A percentile compares a stretch with the other conserved stretches of the same genome.
Conservation (phyloP, 140 eudicot genomes). For the Cichorium intybus region DNA sequence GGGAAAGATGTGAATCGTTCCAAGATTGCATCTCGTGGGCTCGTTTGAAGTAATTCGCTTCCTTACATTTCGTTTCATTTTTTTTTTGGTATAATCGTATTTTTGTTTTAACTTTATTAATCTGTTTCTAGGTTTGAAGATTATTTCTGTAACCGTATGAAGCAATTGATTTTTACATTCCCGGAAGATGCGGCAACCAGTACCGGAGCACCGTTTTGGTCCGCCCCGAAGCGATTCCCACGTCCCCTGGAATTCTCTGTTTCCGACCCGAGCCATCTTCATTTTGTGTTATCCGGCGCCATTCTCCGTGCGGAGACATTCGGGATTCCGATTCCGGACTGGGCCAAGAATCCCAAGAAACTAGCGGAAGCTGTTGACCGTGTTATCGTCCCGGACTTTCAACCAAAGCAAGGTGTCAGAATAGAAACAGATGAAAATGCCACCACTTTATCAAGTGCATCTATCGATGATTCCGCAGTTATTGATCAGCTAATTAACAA, state of each 20-base stretch:
- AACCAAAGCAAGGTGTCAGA: slow-evolving; percentile 68
- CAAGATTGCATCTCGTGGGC: slow-evolving; percentile 70
- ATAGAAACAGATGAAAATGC: slow-evolving; percentile 86
- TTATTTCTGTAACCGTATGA: slow-evolving; percentile 71
- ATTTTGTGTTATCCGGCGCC: slow-evolving; percentile 61
- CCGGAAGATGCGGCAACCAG: slow-evolving; percentile 78
- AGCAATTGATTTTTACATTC: slow-evolving; percentile 70
- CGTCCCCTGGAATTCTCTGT: slow-evolving; percentile 64
- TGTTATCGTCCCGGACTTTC: slow-evolving; percentile 67
- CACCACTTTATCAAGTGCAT: slow-evolving; percentile 62
- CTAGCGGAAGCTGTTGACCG: slow-evolving; percentile 65
- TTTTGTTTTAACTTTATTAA: background rate
- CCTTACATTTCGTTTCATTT: background rate
- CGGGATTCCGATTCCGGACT: slow-evolving; percentile 76
- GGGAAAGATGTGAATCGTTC: slow-evolving; percentile 49
- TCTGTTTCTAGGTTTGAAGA: slow-evolving; percentile 69
- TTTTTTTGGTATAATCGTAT: background rate
- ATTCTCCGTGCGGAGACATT: slow-evolving; percentile 79
- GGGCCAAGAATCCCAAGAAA: slow-evolving; percentile 60
- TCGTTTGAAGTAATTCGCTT: slow-evolving; percentile 42
- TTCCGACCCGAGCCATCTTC: slow-evolving; percentile 64
- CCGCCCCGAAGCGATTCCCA: slow-evolving; percentile 82
- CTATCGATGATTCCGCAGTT: slow-evolving; percentile 67
- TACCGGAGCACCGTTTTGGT: slow-evolving; percentile 81
- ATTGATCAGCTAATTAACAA: slow-evolving; percentile 53